Conservation (phyloP, 208 protist genomes). For the Wallacemonas sp. region DNA sequence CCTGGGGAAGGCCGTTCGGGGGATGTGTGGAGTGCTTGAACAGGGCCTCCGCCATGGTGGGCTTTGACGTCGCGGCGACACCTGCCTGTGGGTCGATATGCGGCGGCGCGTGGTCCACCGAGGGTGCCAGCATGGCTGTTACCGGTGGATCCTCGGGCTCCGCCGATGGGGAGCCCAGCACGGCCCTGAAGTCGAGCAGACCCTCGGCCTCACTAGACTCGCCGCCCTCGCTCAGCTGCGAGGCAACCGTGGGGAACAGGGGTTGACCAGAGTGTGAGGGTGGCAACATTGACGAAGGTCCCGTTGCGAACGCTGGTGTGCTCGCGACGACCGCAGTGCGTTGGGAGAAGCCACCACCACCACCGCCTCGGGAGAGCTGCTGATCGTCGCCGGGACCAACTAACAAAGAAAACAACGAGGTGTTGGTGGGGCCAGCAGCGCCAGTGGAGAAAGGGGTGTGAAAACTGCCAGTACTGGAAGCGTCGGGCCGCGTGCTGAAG, state of each 20-base stretch:
- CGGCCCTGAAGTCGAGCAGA: background rate
- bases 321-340: background rate
- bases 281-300: background rate
- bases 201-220: slow-evolving; percentile 8
- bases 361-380: background rate
- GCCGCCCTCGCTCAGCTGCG: background rate
- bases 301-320: background rate
- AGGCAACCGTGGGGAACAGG: background rate
- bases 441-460: background rate
- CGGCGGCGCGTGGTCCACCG: background rate
- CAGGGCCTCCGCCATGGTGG: slow-evolving; percentile 3
- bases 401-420: background rate
- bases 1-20: background rate
- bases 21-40: slow-evolving; percentile 2
- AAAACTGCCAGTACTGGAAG: background rate
- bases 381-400: background rate
- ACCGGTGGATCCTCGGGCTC: slow-evolving; percentile 3
- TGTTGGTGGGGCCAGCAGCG: background rate
- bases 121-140: background rate
- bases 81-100: background rate
- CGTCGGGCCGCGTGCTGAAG: slow-evolving; percentile 10
- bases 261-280: background rate
- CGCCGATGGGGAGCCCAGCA: slow-evolving; percentile 2
- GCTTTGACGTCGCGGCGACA: background rate
- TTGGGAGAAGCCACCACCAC: background rate